Conservation (phyloP, 2,329 filamentous ascomycete species). For the Stagonosporopsis cucurbitacearum region DNA sequence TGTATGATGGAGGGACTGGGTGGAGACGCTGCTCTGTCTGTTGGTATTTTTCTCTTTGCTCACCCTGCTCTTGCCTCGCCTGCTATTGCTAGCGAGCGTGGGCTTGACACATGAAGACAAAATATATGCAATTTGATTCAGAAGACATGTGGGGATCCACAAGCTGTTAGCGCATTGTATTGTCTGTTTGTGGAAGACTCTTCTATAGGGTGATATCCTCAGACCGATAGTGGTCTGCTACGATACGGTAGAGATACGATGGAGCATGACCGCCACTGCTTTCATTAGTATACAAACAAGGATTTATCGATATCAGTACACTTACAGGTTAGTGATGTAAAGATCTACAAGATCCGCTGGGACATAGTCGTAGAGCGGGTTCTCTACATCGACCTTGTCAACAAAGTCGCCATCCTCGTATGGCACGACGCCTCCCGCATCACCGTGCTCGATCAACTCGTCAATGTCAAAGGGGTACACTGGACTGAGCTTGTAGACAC, state of each 20-base stretch:
- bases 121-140: background rate
- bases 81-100: background rate
- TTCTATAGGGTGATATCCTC: slow-evolving; percentile 68
- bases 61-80: background rate
- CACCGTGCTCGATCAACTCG: slow-evolving; percentile 83
- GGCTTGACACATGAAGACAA: background rate
- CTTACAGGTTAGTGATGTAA: slow-evolving; percentile 85
- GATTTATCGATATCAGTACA: slow-evolving; percentile 32
- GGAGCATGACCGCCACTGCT: slow-evolving; percentile 70
- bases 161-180: background rate
- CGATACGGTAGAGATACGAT: slow-evolving; percentile 74
- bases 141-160: background rate
- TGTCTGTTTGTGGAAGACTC: background rate
- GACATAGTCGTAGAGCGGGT: slow-evolving; percentile 83
- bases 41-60: background rate
- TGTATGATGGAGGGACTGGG: background rate
- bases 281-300: slow-evolving; percentile 15
- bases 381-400: slow-evolving; percentile 77
- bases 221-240: slow-evolving; percentile 76
- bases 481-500: slow-evolving; percentile 92
- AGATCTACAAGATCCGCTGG: slow-evolving; percentile 76
- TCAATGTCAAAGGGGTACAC: slow-evolving; percentile 85
- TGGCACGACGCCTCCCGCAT: slow-evolving; percentile 75
- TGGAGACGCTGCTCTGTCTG: too few species aligned
- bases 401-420: slow-evolving; percentile 83